Conservation (phyloP, 345 rosid species). For the Limnanthes douglasii region DNA sequence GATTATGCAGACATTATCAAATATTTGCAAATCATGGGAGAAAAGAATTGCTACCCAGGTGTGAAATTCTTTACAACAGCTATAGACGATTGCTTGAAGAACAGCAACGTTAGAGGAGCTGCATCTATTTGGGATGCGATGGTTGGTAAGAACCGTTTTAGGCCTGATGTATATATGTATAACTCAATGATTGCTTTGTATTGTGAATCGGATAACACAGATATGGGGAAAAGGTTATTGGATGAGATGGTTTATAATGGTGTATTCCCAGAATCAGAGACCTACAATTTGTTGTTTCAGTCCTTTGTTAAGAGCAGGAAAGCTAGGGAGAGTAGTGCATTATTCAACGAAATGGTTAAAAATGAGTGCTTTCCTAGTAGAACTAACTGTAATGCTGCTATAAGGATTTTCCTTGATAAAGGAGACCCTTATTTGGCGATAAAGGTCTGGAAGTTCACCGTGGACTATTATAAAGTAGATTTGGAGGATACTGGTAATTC, state of each 20-base stretch:
- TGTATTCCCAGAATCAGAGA: constrained; percentile 27
- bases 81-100: constrained; percentile 16
- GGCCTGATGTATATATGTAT: constrained; percentile 31
- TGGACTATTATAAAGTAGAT: constrained; percentile 20
- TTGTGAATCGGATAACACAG: constrained; percentile 15
- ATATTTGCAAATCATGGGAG: constrained; percentile 16
- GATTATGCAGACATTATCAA: constrained; percentile 25
- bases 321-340: constrained; percentile 19
- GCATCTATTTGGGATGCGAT: constrained; percentile 27
- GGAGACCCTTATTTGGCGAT: constrained; percentile 27
- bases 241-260: constrained; percentile 40
- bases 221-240: constrained; percentile 22
- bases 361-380: constrained; percentile 25
- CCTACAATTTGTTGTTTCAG: constrained; percentile 30
- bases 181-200: constrained; percentile 32
- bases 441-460: constrained; percentile 41
- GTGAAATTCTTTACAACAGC: constrained; percentile 22
- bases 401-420: constrained; percentile 18
- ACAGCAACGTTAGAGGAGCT: constrained; percentile 20
- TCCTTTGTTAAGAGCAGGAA: constrained; percentile 24
- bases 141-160: constrained; percentile 18
- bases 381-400: constrained; percentile 21
- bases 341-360: constrained; percentile 39
- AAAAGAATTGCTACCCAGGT: constrained; percentile 29
- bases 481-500: constrained; percentile 39